Conservation (phyloP, 495 filamentous ascomycete genomes). For the Aspergillus incahuasiensis region DNA sequence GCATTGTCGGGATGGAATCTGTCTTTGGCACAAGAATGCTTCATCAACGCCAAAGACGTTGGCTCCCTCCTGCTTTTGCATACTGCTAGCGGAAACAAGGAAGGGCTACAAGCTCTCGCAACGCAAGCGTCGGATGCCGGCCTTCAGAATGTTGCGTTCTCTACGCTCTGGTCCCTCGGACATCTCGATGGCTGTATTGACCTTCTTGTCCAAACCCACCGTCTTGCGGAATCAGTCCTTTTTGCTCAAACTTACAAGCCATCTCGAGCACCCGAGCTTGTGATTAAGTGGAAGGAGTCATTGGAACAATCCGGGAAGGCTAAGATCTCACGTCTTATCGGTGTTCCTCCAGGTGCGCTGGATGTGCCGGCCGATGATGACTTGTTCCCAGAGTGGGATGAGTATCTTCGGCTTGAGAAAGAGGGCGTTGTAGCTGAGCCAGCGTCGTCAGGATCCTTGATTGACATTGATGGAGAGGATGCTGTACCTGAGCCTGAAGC, state of each 20-base stretch:
- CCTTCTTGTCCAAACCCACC: slow-evolving; percentile 69
- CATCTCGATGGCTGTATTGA: slow-evolving; percentile 80
- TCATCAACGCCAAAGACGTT: slow-evolving; percentile 80
- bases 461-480: slow-evolving; percentile 43
- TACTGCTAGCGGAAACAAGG: slow-evolving; percentile 70
- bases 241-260: slow-evolving; percentile 95
- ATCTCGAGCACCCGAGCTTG: slow-evolving; percentile 62
- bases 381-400: slow-evolving; percentile 93
- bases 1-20: slow-evolving; percentile 86
- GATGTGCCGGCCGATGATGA: slow-evolving; percentile 69
- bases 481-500: slow-evolving; percentile 13
- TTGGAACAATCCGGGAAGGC: slow-evolving; percentile 76
- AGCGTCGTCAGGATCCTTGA: slow-evolving; percentile 42
- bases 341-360: slow-evolving; percentile 61
- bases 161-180: slow-evolving; percentile 79
- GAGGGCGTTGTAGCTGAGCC: slow-evolving; percentile 49
- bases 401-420: slow-evolving; percentile 76
- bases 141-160: slow-evolving; percentile 88
- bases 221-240: slow-evolving; percentile 79
- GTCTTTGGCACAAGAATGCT: slow-evolving; percentile 84
- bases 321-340: slow-evolving; percentile 76
- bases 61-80: slow-evolving; percentile 85
- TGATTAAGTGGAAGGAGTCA: slow-evolving; percentile 70
- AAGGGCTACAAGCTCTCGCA: slow-evolving; percentile 67
- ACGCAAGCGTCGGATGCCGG: slow-evolving; percentile 69